Evolutionary conservation across 768 basidiomycete genomes (phyloP).

Genomic region (Tephrocybe rancida): DNA sequence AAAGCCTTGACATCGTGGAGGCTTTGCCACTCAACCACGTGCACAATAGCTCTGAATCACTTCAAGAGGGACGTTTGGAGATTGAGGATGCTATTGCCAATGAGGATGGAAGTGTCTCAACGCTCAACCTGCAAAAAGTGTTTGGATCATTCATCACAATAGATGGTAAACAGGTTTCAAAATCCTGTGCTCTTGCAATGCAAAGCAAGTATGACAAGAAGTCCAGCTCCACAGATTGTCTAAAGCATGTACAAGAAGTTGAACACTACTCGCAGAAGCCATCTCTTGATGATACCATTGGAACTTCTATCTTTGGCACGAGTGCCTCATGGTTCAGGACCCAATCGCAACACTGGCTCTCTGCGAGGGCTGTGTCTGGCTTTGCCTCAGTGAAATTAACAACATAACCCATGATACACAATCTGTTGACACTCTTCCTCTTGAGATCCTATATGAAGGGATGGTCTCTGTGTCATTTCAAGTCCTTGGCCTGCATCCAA

Average conservation of each 20-base stretch:
- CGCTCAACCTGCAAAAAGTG: background rate
- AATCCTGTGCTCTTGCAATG: background rate
- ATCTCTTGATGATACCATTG: background rate
- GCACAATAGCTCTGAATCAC: no score
- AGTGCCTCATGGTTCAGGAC: conserved; percentile 7
- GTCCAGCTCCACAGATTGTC: conserved; percentile 1
- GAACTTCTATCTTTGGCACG: background rate
- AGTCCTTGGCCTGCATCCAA: conserved; percentile 16
- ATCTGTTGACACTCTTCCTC: conserved; percentile 4
- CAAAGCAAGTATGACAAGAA: conserved; percentile 4
- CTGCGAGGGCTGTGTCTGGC: conserved; percentile 13
- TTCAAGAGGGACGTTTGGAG: no score
- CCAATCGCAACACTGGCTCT: conserved; percentile 17
- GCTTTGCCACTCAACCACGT: no score
- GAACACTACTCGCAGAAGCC: background rate
- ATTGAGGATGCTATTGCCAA: background rate
- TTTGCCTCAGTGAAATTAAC: conserved; percentile 12
- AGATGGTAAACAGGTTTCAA: background rate
- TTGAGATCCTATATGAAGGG: conserved; percentile 16
- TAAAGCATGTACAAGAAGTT: conserved; percentile 5
- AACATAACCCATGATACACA: conserved; percentile 9
- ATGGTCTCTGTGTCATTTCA: conserved; percentile 15
- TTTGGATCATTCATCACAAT: background rate
- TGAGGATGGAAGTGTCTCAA: background rate
- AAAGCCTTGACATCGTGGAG: background rate